Evolutionary conservation across 352 stramenopile genomes (phyloP).

Genomic region (Phytophthora lateralis): DNA sequence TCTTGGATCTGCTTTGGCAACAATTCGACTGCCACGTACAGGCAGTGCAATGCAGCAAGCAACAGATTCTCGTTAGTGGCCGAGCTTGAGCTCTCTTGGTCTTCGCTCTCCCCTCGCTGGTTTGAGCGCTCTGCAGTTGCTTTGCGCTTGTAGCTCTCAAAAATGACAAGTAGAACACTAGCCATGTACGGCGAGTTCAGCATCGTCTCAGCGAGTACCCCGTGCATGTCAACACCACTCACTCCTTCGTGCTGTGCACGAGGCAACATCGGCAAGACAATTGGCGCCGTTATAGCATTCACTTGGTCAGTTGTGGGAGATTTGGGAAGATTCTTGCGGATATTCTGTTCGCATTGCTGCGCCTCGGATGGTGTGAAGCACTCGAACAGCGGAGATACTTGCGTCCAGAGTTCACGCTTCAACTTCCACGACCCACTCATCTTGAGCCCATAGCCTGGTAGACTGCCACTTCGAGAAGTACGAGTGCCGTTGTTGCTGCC

Average conservation of each 20-base stretch:
- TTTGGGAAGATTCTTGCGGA: constrained; percentile 47
- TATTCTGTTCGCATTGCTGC: constrained; percentile 78
- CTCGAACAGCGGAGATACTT: constrained; percentile 73
- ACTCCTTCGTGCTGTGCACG: constrained; percentile 14
- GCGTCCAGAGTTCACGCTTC: constrained; percentile 55
- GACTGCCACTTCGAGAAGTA: constrained; percentile 30
- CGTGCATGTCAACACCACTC: constrained; percentile 37
- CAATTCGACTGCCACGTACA: constrained; percentile 56
- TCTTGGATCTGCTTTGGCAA: constrained; percentile 18
- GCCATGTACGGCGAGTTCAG: constrained; percentile 56
- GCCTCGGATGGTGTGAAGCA: constrained; percentile 77
- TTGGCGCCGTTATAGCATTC: constrained; percentile 2
- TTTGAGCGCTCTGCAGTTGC: not conserved
- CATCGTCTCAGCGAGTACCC: constrained; percentile 43
- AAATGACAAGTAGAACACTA: constrained; percentile 48
- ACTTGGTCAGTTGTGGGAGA: constrained; percentile 10
- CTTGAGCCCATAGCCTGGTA: constrained; percentile 63
- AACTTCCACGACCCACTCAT: constrained; percentile 77
- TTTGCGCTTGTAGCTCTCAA: constrained; percentile 44
- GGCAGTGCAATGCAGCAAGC: constrained; percentile 52
- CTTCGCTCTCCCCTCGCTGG: not conserved
- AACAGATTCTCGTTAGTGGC: constrained; percentile 58
- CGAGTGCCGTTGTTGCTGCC: constrained; percentile 25
- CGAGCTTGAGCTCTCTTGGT: constrained; percentile 6
- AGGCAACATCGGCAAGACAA: constrained; percentile 43